Conservation (phyloP, 768 basidiomycete species). For the Lentinula detonsa region DNA sequence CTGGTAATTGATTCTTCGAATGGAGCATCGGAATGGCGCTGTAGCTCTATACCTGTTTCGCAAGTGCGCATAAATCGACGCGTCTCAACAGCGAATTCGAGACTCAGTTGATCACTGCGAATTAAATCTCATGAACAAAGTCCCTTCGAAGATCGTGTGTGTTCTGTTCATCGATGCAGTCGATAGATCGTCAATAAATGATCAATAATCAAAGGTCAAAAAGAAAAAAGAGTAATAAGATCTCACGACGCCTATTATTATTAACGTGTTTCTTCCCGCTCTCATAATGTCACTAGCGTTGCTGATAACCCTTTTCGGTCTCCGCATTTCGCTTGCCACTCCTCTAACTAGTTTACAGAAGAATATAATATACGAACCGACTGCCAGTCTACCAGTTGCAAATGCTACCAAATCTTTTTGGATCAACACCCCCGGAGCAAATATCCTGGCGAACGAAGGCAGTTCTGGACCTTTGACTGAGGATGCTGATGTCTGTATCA, state of each 20-base stretch:
- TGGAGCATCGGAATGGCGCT: no score
- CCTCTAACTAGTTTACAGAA: neutral
- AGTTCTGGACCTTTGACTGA: constrained; percentile 51
- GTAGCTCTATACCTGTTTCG: no score
- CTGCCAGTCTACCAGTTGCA: constrained; percentile 38
- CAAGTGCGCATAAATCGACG: no score
- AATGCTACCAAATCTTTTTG: constrained; percentile 74
- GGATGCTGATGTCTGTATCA: constrained; percentile 69
- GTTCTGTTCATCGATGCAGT: no score
- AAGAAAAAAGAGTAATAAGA: neutral
- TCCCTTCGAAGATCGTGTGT: no score
- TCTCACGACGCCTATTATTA: neutral
- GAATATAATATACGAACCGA: neutral
- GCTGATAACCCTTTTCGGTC: neutral
- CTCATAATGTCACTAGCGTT: neutral
- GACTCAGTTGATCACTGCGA: no score
- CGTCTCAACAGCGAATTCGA: no score
- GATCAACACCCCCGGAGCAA: constrained; percentile 53
- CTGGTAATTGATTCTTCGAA: no score
- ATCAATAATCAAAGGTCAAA: neutral
- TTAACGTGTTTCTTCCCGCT: no score
- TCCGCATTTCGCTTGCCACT: neutral
- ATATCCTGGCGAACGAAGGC: constrained; percentile 62
- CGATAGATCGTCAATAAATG: neutral
- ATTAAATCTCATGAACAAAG: no score